phyloP scores from a whole-genome alignment of 2,329 filamentous ascomycete genomes.

The Amylocarpus encephaloides region DNA sequence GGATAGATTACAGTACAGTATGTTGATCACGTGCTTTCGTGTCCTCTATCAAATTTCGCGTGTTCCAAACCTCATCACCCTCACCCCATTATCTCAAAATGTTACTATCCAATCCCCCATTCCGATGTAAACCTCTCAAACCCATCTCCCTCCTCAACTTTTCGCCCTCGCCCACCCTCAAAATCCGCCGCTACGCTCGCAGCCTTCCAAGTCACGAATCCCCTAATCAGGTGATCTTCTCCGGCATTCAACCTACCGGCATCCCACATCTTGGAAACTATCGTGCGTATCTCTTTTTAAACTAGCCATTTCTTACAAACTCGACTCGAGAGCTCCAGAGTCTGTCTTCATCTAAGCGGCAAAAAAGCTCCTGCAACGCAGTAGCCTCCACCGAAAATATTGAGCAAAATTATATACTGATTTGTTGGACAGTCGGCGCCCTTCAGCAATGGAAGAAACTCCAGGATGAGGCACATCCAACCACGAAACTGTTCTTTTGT shows the following conservation, averaged over 20 bases:
- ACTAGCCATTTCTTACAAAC: no score
- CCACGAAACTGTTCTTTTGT: slow-evolving; percentile 68
- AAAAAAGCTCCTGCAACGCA: no score
- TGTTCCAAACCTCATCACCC: background rate
- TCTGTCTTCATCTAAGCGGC: no score
- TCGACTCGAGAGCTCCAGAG: no score
- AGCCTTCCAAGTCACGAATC: background rate
- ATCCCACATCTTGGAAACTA: slow-evolving; percentile 95
- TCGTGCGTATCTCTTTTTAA: slow-evolving; percentile 24
- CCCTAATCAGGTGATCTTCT: slow-evolving; percentile 62
- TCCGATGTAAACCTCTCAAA: background rate
- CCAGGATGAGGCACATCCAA: slow-evolving; percentile 55
- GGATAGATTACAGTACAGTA: no score
- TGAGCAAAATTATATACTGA: no score
- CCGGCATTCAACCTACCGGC: slow-evolving; percentile 93
- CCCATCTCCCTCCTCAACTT: background rate
- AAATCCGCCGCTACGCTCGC: background rate
- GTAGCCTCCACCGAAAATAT: no score
- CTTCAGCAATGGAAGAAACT: slow-evolving; percentile 78
- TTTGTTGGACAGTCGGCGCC: slow-evolving; percentile 53
- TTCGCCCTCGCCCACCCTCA: background rate
- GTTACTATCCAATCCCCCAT: background rate
- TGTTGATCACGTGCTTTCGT: slow-evolving; percentile 24
- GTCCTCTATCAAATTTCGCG: slow-evolving; percentile 12
- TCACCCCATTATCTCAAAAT: background rate